phyloP scores from a whole-genome alignment of 768 basidiomycete genomes.

The Hortiboletus flavorubellus region DNA sequence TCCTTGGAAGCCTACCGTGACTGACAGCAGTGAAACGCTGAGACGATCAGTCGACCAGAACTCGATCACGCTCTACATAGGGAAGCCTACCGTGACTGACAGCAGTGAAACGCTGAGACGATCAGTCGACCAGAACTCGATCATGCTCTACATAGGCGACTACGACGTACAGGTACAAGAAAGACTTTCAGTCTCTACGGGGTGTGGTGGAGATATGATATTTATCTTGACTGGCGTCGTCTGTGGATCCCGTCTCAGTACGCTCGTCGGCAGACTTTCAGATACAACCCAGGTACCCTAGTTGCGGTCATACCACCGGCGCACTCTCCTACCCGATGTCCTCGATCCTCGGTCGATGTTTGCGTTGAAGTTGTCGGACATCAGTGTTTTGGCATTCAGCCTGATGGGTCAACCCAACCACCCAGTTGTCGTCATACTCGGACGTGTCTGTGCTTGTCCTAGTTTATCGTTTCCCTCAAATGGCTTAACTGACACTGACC shows the following conservation, averaged over 20 bases:
- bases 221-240: conserved; percentile 53
- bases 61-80: too few species aligned
- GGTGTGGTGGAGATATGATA: too few species aligned
- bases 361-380: conserved; percentile 69
- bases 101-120: too few species aligned
- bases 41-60: too few species aligned
- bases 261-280: conserved; percentile 59
- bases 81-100: too few species aligned
- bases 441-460: conserved; percentile 51
- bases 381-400: conserved; percentile 78
- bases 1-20: too few species aligned
- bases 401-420: conserved; percentile 61
- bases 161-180: too few species aligned
- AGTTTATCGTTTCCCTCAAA: not conserved
- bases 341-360: not conserved
- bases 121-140: too few species aligned
- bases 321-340: conserved; percentile 7
- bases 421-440: conserved; percentile 88
- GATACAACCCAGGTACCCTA: conserved; percentile 64
- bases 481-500: conserved; percentile 5
- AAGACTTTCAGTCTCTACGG: too few species aligned
- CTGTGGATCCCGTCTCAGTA: conserved; percentile 83
- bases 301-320: conserved; percentile 80
- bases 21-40: too few species aligned
- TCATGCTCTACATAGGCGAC: too few species aligned